Base-by-base conservation (phyloP, 306 rosid genomes). In the Cicer arietinum region DNA sequence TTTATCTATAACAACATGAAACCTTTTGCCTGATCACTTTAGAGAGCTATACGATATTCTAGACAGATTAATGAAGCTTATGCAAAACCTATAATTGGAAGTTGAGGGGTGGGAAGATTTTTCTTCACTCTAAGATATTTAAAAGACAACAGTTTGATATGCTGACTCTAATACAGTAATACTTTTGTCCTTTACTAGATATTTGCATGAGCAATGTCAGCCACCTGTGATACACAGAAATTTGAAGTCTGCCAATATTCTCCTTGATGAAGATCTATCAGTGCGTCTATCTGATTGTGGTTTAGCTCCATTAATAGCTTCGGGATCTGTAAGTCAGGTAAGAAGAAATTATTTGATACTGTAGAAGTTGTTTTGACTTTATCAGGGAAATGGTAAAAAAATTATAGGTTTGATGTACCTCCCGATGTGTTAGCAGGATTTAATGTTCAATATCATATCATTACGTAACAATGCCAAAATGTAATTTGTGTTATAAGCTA, bases 301-400 rank as follows among this genome's bases (percentile, higher is more conserved):
- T 62, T 82, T 95, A 86, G 94, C 98, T 84, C 83, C 98, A 69
- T 79, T 95, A 51, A 92, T 95, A 81, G 86, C 98, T 75, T 86
- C 93, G 2, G 98, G 99, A n/a, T 87, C 99, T 14, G 99, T 90
- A 13, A 90, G 85, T 82, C 99, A 92, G 96, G 99, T 92, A 85
- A 68, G 83, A 85, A 71, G 83, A 77, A 46, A 77, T 62, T 11
- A 39, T 57, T 17, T 4, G 10, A 76, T 76, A 6, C 44, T 77
- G 74, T 44, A 20, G 50, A 25, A 47, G 25, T 16, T 20, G 25
- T 52, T 56, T 50, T 72, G 6, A 16, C 25, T 43, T 56, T 53
- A 30, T 40, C 63, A 56, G 59, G 57, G 48, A 59, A 43, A 30
- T 50, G 16, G n/a, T 58, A 58, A 11, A 52, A 0, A 11, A 8